These are phyloP conservation scores for Saccharomycopsis sp. DNA, from an alignment of 805 yeast genomes.

Conservation along the genomic window DNA sequence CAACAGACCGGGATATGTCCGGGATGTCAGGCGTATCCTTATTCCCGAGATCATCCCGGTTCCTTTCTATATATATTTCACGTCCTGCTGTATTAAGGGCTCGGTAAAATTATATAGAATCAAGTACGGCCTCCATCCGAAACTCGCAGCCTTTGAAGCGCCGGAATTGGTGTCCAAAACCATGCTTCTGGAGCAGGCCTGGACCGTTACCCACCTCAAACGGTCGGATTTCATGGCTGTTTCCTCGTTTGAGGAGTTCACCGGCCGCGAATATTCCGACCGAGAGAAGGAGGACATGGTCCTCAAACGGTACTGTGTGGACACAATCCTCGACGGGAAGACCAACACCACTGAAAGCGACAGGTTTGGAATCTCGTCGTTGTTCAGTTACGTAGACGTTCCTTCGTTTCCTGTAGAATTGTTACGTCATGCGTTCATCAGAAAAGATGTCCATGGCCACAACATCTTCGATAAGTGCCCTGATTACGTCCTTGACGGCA, in stretches of 20 bases:
- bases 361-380: not conserved
- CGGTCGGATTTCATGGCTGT: not conserved
- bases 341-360: not conserved
- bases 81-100: not conserved
- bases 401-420: not conserved
- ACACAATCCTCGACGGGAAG: not conserved
- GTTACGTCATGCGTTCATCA: not conserved
- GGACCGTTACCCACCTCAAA: not conserved
- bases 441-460: not conserved
- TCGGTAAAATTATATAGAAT: not conserved
- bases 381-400: not conserved
- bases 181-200: not conserved
- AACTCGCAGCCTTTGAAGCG: not conserved
- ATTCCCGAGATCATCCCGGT: not conserved
- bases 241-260: not conserved
- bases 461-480: not conserved
- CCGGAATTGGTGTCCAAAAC: not conserved
- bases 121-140: not conserved
- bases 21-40: not conserved
- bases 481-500: not conserved
- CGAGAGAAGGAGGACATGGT: not conserved
- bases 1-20: not conserved
- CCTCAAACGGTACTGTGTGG: not conserved
- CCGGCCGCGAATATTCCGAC: not conserved
- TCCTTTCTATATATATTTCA: not conserved